Conservation (phyloP, 2,329 filamentous ascomycete genomes). For the Ceratocystis eucalypticola region DNA sequence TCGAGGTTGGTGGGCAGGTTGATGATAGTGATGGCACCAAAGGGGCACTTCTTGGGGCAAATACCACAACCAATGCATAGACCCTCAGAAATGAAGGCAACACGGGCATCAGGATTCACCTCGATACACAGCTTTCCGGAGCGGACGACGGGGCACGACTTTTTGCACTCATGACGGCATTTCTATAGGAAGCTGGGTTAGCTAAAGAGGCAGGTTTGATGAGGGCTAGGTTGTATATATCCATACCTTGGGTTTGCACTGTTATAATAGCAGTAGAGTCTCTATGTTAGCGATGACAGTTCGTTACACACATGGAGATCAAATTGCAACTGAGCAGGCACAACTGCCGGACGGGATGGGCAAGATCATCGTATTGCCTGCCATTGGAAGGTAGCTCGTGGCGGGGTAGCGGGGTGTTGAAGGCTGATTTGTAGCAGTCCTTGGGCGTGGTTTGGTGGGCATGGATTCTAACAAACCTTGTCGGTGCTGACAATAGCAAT, state of each 20-base stretch:
- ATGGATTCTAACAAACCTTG: conserved; percentile 53
- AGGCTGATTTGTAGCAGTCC: neutral
- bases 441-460: neutral
- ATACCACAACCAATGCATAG: conserved; percentile 98
- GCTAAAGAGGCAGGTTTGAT: conserved; percentile 14
- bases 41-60: conserved; percentile 98
- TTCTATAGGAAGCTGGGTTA: conserved; percentile 45
- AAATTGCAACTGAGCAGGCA: no score
- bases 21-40: conserved; percentile 98
- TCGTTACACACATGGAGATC: neutral
- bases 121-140: conserved; percentile 97
- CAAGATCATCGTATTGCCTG: neutral
- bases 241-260: conserved; percentile 78
- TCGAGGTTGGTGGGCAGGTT: conserved; percentile 99
- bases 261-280: conserved; percentile 20
- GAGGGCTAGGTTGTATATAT: neutral
- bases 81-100: conserved; percentile 94
- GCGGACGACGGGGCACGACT: conserved; percentile 92
- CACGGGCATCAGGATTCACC: conserved; percentile 73
- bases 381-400: conserved; percentile 10
- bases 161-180: conserved; percentile 98
- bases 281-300: conserved; percentile 5
- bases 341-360: neutral
- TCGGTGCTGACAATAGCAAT: conserved; percentile 98
- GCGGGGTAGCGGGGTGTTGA: conserved; percentile 29